These are phyloP conservation scores for Aspergillus udagawae DNA, from an alignment of 2,329 filamentous ascomycete species.

Conservation along the genomic window DNA sequence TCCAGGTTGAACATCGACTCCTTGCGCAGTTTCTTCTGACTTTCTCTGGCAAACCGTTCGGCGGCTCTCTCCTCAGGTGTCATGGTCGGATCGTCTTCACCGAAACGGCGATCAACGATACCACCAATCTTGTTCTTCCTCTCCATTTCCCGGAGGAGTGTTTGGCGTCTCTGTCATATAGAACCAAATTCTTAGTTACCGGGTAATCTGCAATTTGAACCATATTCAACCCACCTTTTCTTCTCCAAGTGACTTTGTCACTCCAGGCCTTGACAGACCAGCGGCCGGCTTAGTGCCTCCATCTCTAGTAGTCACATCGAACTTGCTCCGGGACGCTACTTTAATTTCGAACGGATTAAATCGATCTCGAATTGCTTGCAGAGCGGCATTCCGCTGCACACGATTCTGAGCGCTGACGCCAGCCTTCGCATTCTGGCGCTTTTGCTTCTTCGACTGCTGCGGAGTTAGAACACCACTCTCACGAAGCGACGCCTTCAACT, in stretches of 20 bases:
- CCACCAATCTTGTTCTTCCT: constrained; percentile 86
- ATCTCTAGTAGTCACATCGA: constrained; percentile 71
- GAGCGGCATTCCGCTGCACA: constrained; percentile 69
- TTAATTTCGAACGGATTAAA: constrained; percentile 99
- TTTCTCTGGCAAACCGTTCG: constrained; percentile 85
- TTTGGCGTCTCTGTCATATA: constrained; percentile 63
- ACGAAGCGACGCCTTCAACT: constrained; percentile 82
- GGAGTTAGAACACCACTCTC: constrained; percentile 88
- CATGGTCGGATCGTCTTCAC: constrained; percentile 93
- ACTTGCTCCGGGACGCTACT: constrained; percentile 73
- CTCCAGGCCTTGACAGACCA: constrained; percentile 69
- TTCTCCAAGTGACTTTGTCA: constrained; percentile 81
- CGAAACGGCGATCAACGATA: constrained; percentile 87
- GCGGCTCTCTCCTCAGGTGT: constrained; percentile 88
- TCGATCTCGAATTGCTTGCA: constrained; percentile 84
- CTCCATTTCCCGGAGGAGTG: constrained; percentile 85
- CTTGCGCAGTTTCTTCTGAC: constrained; percentile 72
- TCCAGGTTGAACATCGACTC: constrained; percentile 85
- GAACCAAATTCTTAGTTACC: constrained; percentile 9
- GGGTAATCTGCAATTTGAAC: constrained; percentile 1
- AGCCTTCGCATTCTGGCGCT: constrained; percentile 67
- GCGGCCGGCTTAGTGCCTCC: constrained; percentile 45
- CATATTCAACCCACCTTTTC: constrained; percentile 59
- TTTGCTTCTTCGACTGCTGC: constrained; percentile 93
- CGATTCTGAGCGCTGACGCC: constrained; percentile 68